phyloP scores from a whole-genome alignment of 495 filamentous ascomycete species.

The Trichoderma erinaceum region DNA sequence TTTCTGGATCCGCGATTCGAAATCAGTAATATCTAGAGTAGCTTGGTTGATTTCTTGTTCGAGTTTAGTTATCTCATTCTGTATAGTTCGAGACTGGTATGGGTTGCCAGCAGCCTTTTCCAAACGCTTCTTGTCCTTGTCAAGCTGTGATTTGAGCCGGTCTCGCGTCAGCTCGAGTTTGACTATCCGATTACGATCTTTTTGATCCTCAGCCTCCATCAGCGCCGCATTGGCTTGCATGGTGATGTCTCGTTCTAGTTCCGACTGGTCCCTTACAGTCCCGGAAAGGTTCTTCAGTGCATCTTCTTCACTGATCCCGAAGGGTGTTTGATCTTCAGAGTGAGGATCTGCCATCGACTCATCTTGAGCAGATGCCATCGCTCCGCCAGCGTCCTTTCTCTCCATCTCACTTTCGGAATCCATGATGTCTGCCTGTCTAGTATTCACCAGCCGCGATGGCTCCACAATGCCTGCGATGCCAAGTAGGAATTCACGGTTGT shows the following conservation, averaged over 20 bases:
- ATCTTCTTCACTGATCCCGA: slow-evolving; percentile 46
- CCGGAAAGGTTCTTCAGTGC: slow-evolving; percentile 63
- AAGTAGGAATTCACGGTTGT: neutral
- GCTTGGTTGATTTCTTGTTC: slow-evolving; percentile 54
- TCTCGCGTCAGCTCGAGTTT: slow-evolving; percentile 60
- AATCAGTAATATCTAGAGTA: slow-evolving; percentile 66
- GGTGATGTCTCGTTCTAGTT: slow-evolving; percentile 70
- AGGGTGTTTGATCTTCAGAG: neutral
- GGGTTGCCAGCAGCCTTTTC: slow-evolving; percentile 33
- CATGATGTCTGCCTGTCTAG: neutral
- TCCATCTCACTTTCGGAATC: neutral
- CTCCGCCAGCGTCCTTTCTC: neutral
- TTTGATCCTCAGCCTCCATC: slow-evolving; percentile 76
- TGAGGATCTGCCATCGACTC: neutral
- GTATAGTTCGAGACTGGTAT: slow-evolving; percentile 38
- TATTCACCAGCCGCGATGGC: neutral
- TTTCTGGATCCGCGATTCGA: slow-evolving; percentile 69
- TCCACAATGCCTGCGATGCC: neutral
- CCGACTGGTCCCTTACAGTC: slow-evolving; percentile 75
- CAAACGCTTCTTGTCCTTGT: slow-evolving; percentile 38
- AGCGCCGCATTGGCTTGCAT: slow-evolving; percentile 69
- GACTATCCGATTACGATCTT: slow-evolving; percentile 78
- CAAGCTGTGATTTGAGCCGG: slow-evolving; percentile 39
- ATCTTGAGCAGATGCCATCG: neutral
- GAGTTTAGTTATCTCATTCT: slow-evolving; percentile 57